Base-by-base conservation (phyloP, 2,329 filamentous ascomycete species). In the Ceratocystis eucalypticola region DNA sequence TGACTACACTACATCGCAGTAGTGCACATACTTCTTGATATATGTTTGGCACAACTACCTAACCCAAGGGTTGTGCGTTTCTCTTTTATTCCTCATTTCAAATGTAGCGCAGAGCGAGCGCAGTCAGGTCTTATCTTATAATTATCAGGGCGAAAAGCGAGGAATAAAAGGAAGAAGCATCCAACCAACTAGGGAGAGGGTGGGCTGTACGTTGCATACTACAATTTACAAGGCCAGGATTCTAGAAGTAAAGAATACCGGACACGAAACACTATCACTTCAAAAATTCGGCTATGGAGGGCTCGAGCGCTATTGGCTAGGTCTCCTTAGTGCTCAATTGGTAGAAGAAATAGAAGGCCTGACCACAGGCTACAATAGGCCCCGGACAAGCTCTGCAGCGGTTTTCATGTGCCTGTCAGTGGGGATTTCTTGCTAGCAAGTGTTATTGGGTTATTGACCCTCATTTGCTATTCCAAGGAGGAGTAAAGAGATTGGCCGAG, bases 201-300 rank as follows among this genome's bases (percentile, higher is more conserved):
- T 17, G 46, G 8, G n/a, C 10, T 53, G 45, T 48, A 48, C 15
- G 8, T 48, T n/a, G 15, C 5, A 48, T 20, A 6, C 45, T 48
- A 53, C 15, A 53, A 41, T 41, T 28, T 25, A 15, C 48, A 53
- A 25, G 20, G 48, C 7, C 25, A 2, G 53, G 17, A n/a, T 59
- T 59, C 53, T 59, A 59, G 53, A 59, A 59, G 53, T 25, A 59
- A 37, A 33, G 53, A 59, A 59, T 6, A 33, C 12, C 4, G 15
- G 33, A 37, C 53, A 59, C 53, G 53, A 59, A 59, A 59, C 53
- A 33, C 53, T n/a, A 20, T 59, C 53, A 30, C 53, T 57, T 30
- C 28, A 57, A 2, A 30, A 57, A 28, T 10, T 57, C 28, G 53
- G 28, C 33, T 59, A 25, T n/a, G 17, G 53, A 37, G 33, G 53